A percentile compares a stretch with the other conserved stretches of the same genome.
phyloP scores from a whole-genome alignment of 78 protist species.

The Protostelium mycophagum region DNA sequence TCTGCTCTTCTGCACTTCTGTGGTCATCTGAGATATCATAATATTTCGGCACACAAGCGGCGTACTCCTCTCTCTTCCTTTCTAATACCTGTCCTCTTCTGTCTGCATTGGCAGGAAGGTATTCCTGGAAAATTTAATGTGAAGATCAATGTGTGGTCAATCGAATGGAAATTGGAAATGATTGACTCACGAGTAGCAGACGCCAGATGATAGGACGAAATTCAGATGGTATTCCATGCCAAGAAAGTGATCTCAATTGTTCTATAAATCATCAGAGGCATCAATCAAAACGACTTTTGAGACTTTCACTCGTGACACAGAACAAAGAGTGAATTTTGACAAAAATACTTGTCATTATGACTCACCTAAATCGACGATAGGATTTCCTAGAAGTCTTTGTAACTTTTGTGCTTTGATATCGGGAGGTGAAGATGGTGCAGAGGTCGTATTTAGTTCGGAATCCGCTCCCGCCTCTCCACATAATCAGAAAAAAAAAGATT shows the following conservation, averaged over 20 bases:
- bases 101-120: constrained; percentile 51
- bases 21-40: constrained; percentile 20
- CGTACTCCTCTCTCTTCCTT: constrained; percentile 62
- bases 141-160: neutral
- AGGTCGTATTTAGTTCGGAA: too few species aligned
- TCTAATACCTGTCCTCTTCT: constrained; percentile 46
- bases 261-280: neutral
- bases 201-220: neutral
- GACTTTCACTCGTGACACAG: neutral
- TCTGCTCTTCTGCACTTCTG: constrained; percentile 46
- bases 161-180: too few species aligned
- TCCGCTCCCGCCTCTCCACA: too few species aligned
- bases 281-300: neutral
- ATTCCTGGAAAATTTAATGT: neutral
- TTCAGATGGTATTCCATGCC: neutral
- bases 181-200: neutral
- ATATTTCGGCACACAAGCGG: constrained; percentile 38
- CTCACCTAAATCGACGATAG: neutral
- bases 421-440: neutral
- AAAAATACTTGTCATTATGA: neutral
- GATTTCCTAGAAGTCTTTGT: neutral
- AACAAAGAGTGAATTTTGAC: neutral
- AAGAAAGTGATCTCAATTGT: neutral
- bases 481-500: too few species aligned
- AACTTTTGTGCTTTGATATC: neutral